phyloP scores from a whole-genome alignment of 805 yeast species.

The Kurtzmaniella fragi region DNA sequence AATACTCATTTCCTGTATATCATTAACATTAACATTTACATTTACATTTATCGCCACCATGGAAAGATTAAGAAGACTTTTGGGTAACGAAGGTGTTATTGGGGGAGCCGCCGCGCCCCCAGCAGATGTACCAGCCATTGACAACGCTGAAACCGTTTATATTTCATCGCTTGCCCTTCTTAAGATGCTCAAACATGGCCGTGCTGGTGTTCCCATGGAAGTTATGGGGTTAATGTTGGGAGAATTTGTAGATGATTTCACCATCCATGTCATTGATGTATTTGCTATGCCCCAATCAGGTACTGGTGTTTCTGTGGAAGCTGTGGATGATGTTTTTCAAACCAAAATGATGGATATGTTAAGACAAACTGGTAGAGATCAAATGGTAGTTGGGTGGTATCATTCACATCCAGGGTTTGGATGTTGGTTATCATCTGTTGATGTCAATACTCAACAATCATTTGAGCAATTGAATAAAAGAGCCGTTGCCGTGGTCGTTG shows the following conservation, averaged over 20 bases:
- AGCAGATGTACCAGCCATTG: constrained; percentile 76
- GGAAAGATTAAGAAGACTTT: constrained; percentile 48
- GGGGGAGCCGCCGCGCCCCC: constrained; percentile 44
- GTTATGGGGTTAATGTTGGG: constrained; percentile 98
- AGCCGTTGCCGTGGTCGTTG: constrained; percentile 97
- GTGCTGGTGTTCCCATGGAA: constrained; percentile 81
- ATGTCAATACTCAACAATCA: constrained; percentile 95
- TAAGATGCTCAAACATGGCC: constrained; percentile 96
- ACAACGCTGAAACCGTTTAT: constrained; percentile 93
- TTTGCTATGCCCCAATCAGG: constrained; percentile 99
- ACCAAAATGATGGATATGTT: constrained; percentile 99
- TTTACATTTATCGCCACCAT: constrained; percentile 12
- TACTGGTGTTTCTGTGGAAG: constrained; percentile 98
- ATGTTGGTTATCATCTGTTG: constrained; percentile 98
- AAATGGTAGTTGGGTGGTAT: constrained; percentile 99
- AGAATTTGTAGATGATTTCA: constrained; percentile 94
- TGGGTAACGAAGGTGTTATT: constrained; percentile 36
- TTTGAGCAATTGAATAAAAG: constrained; percentile 93
- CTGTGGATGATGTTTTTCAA: constrained; percentile 98
- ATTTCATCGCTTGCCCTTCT: constrained; percentile 91
- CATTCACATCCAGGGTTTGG: constrained; percentile 99
- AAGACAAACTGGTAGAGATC: constrained; percentile 97
- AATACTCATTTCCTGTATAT: too few species aligned
- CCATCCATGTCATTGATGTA: constrained; percentile 95
- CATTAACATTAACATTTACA: too few species aligned